phyloP scores from a whole-genome alignment of 768 basidiomycete genomes.

The Rhodotorula babjevae region DNA sequence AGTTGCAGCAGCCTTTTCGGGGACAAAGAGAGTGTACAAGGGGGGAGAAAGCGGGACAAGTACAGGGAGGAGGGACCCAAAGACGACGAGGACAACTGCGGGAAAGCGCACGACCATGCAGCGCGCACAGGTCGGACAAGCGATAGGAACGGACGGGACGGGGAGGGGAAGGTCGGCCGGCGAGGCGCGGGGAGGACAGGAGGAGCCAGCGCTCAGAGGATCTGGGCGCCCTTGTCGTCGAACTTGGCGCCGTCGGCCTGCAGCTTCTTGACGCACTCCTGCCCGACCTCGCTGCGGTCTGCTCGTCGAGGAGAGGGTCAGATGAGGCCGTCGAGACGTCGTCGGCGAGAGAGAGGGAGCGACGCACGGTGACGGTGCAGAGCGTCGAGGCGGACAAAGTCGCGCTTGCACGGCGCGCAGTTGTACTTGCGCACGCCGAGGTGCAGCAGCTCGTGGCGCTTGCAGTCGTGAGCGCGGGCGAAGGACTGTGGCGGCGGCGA shows the following conservation, averaged over 20 bases:
- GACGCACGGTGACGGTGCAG: conserved; percentile 83
- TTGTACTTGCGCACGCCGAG: conserved; percentile 86
- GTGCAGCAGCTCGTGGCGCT: conserved; percentile 90
- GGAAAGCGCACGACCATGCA: no score
- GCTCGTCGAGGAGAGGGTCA: not conserved
- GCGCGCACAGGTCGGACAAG: no score
- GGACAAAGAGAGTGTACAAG: no score
- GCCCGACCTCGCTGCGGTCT: conserved; percentile 39
- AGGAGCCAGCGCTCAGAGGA: not conserved
- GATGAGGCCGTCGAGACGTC: not conserved
- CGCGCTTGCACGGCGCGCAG: conserved; percentile 78
- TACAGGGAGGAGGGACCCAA: no score
- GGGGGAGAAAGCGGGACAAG: no score
- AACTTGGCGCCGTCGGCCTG: conserved; percentile 17
- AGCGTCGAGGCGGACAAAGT: conserved; percentile 91
- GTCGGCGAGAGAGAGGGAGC: not conserved
- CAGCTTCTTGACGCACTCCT: conserved; percentile 34
- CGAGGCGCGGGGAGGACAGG: not conserved
- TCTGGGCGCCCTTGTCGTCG: conserved; percentile 26
- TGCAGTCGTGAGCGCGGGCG: conserved; percentile 91
- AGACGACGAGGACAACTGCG: no score
- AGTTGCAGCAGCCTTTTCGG: no score
- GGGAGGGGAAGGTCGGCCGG: not conserved
- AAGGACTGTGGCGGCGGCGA: conserved; percentile 53
- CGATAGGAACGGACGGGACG: no score